Conservation (phyloP, 352 stramenopile species). For the Globisporangium recalcitrans region DNA sequence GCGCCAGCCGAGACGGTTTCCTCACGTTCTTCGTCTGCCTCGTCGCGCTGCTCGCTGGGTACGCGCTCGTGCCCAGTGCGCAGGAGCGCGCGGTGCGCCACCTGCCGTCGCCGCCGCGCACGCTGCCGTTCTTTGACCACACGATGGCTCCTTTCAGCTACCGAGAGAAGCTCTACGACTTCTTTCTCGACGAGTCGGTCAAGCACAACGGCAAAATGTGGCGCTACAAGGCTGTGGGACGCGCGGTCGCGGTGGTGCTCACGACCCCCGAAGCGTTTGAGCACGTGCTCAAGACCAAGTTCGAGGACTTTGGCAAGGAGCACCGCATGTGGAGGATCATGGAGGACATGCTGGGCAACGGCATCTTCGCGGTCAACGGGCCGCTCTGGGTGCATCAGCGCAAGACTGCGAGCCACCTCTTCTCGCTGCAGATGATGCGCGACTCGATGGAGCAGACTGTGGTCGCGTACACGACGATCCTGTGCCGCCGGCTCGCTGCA, state of each 20-base stretch:
- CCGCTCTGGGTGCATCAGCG: conserved; percentile 44
- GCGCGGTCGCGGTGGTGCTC: conserved; percentile 19
- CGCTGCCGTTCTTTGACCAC: conserved; percentile 29
- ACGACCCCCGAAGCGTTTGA: conserved; percentile 21
- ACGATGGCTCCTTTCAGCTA: conserved; percentile 25
- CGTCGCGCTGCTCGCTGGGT: background rate
- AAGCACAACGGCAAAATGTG: conserved; percentile 15
- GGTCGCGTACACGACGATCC: conserved; percentile 5
- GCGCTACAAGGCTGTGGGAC: conserved; percentile 6
- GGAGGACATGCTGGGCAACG: conserved; percentile 38
- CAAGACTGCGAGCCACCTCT: conserved; percentile 76
- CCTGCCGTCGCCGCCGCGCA: conserved; percentile 16
- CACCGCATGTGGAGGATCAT: conserved; percentile 17
- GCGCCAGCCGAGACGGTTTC: background rate
- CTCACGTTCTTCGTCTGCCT: background rate
- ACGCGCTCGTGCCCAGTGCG: background rate
- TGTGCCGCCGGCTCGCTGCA: conserved; percentile 15
- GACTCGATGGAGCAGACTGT: conserved; percentile 27
- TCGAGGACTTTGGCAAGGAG: conserved; percentile 54
- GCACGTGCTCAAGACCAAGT: conserved; percentile 39
- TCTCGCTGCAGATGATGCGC: conserved; percentile 34
- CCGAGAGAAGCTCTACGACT: conserved; percentile 27
- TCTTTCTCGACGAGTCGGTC: conserved; percentile 29
- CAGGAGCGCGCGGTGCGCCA: conserved; percentile 3
- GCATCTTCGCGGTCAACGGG: conserved; percentile 52